Evolutionary conservation across 257 asterid species (phyloP), one percentile per base, ranked within the genome.

Genomic region (Lantana camara): DNA sequence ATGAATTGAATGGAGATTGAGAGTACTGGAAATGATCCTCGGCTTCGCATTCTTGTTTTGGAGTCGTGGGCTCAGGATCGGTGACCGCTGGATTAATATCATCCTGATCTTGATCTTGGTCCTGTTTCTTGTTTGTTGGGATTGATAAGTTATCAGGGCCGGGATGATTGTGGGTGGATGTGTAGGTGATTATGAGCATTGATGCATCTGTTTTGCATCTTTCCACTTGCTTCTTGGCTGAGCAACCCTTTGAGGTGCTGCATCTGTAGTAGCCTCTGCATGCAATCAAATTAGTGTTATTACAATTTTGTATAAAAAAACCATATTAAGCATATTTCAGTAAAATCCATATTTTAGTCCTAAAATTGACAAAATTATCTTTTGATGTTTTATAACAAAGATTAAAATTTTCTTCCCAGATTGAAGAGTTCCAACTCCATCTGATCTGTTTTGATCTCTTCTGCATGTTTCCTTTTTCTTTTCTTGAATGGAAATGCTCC

Each of bases 181-280:
- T 85, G 81, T 88, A 83, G 38, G 95, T 88, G 73, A 88, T 71
- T 59, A 88, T 75, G 72, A 88, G 90, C 79, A 75, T 67, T 11
- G 94, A 77, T 56, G 96, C 51, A 71, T 88, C 87, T 57, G 79
- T 74, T 66, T 82, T 85, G 85, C 86, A 77, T 70, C 84, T 85
- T 56, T 88, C 96, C 7, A 88, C 91, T 74, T 88, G 96, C 70
- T 88, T 88, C 17, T 85, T 85, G 38, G 96, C 94, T 55, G 91
- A 83, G 75, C 94, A 88, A 4, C 91, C 89, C 72, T 88, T 88
- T 9, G 91, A 83, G 34, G 89, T 83, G 84, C 94, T 88, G 89
- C 96, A 88, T 67, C 75, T 88, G 77, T 88, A 88, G 74, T 85
- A 85, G 11, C 89, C 94, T 79, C 96, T 88, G 81, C 80, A 67